Conservation (phyloP, 2,329 filamentous ascomycete genomes). For the Coniochaeta sp. region DNA sequence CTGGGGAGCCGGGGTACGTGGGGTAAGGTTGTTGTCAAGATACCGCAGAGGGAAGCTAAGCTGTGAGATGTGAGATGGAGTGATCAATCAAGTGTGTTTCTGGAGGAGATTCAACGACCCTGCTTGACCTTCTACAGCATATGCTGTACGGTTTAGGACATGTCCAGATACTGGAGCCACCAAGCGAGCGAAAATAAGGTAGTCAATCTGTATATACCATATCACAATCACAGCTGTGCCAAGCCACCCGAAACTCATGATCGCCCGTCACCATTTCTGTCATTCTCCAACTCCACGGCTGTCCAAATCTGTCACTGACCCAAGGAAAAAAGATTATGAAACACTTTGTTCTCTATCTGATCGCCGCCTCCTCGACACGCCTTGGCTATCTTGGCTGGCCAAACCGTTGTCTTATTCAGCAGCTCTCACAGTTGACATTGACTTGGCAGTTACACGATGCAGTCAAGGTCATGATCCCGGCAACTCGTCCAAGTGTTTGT, state of each 20-base stretch:
- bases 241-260: background rate
- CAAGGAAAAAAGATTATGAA: background rate
- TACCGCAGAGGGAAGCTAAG: conserved; percentile 61
- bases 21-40: conserved; percentile 91
- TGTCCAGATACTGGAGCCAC: background rate
- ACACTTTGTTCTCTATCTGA: background rate
- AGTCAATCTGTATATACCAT: background rate
- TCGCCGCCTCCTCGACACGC: background rate
- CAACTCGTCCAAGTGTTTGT: background rate
- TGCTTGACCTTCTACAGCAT: background rate
- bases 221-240: background rate
- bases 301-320: background rate
- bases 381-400: background rate
- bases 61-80: conserved; percentile 28
- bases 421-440: background rate
- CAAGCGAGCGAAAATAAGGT: background rate
- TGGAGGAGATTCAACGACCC: background rate
- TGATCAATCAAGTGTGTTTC: background rate
- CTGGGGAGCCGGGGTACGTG: conserved; percentile 78
- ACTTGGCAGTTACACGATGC: conserved; percentile 1
- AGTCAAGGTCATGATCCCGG: background rate
- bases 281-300: background rate
- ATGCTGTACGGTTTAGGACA: background rate
- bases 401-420: background rate
- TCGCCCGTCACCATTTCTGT: background rate